phyloP scores from a whole-genome alignment of 495 filamentous ascomycete species.

The Hypoxylon perforatum region DNA sequence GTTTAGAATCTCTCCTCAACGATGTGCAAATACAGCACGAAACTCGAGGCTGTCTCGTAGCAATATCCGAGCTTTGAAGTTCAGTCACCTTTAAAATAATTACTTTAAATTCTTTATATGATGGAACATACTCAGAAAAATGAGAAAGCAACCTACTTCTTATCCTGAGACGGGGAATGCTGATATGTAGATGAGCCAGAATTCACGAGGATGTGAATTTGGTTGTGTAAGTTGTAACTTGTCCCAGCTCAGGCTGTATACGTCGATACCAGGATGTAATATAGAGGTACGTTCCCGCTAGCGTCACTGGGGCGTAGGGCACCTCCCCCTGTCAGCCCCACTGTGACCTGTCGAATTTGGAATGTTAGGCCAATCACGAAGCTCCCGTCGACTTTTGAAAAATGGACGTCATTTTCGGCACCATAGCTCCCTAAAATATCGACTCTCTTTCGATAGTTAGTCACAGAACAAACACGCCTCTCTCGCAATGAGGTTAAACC shows the following conservation, averaged over 20 bases:
- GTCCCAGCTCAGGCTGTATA: background rate
- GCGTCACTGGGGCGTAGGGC: background rate
- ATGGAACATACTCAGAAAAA: too few species aligned
- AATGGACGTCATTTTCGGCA: constrained; percentile 27
- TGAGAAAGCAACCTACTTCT: too few species aligned
- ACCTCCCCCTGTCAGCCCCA: constrained; percentile 12
- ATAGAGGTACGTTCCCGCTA: too few species aligned
- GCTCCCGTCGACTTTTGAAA: constrained; percentile 22
- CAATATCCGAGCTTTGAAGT: too few species aligned
- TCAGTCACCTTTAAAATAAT: too few species aligned
- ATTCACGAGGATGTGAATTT: background rate
- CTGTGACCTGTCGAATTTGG: background rate
- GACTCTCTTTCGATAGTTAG: background rate
- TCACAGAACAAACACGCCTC: constrained; percentile 2
- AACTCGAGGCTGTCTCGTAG: background rate
- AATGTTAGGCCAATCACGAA: constrained; percentile 18
- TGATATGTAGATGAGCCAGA: background rate
- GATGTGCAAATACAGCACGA: too few species aligned
- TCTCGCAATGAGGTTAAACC: constrained; percentile 33
- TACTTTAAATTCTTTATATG: too few species aligned
- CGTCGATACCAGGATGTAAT: too few species aligned
- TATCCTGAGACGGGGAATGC: background rate
- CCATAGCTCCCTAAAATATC: background rate
- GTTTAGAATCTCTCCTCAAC: too few species aligned
- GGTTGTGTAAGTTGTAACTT: background rate